Base-by-base conservation (phyloP, 768 basidiomycete species). In the Mycena venus region DNA sequence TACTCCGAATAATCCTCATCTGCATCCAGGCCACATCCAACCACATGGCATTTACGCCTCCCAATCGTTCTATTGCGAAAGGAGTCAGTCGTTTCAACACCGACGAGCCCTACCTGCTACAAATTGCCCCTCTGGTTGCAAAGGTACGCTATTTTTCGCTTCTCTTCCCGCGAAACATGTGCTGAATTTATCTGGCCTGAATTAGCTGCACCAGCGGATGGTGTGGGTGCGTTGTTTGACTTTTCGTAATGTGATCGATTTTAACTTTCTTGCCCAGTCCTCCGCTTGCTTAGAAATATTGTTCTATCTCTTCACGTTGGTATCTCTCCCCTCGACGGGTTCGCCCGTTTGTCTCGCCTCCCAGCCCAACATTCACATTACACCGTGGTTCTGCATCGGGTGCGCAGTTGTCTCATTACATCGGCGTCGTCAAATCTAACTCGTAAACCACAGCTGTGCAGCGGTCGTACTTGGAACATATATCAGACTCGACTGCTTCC, bases 111-210 rank as follows among this genome's bases (percentile, higher is more conserved):
- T 84, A 83, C 72, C 77, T 87, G 64, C 81, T 90, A 29, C 87
- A 88, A 60, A 86, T 90, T 19, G 89, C 89, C 0, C 88, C 89
- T 2, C 66, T 84, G 17, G 79, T 90, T 11, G 87, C 89, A 79
- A 86, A 85, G 82, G 89, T 85, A 72, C n/a, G n/a, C n/a, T n/a
- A 19, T 67, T 10, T 47, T 27, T 61, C 38, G 21, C 7, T 19
- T 21, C 9, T 15, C 17, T 9, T 47, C 21, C 42, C n/a, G 17
- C 23, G 55, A 32, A 11, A 29, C 47, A 3, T n/a, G n/a, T 34
- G 47, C 78, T 78, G 75, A 73, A 34, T 78, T 78, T 49, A 73
- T 75, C 40, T 42, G 3, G 27, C 21, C 6, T 29, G 29, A 47
- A 56, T 56, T 31, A 73, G 71, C 23, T 73, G 17, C 71, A 73